Evolutionary conservation across 2,329 filamentous ascomycete genomes (phyloP), one percentile per base, ranked within the genome.

Genomic region (Diaporthe nobilis): DNA sequence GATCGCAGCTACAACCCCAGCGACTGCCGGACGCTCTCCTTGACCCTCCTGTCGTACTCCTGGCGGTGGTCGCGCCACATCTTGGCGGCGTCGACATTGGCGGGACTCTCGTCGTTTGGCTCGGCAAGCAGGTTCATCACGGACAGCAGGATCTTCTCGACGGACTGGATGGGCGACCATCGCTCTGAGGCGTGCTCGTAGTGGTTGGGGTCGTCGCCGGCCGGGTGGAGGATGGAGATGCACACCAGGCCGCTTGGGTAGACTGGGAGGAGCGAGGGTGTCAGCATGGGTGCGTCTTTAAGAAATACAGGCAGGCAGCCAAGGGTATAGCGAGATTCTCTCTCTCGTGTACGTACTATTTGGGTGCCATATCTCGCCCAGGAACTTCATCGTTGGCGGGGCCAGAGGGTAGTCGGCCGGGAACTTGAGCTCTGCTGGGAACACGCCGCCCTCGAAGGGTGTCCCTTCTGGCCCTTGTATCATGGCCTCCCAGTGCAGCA

Each of bases 81-180:
- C 87, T 97, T 95, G 75, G 96, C 96, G 0, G 96, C 96, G 86
- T 98, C 96, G 57, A 98, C 94, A 82, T 98, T 98, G 75, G 96
- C 96, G 0, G 96, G 96, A 78, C 94, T 97, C 89, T 98, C 96
- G 82, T 98, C 96, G 85, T 98, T 98, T 76, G 96, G 96, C 86
- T 98, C 96, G 1, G 96, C 96, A 61, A 98, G 91, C 96, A 98
- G 98, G 85, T 95, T 98, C 94, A 98, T 98, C 77, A 98, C 96
- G 65, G 93, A 95, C 75, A 98, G 95, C 79, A 98, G 88, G 80
- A 98, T 98, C 88, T 98, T 98, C 87, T 98, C 97, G 79, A 98
- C 96, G 76, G 94, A 97, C 87, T 98, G 97, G 78, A 98, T 98
- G 17, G 96, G 96, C 39, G 94, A 96, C 96, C 96, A 98, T 78